Percentiles rank a stretch among this genome's conserved stretches.
Evolutionary conservation across 768 basidiomycete genomes (phyloP).

Genomic region (Psilocybe cubensis): DNA sequence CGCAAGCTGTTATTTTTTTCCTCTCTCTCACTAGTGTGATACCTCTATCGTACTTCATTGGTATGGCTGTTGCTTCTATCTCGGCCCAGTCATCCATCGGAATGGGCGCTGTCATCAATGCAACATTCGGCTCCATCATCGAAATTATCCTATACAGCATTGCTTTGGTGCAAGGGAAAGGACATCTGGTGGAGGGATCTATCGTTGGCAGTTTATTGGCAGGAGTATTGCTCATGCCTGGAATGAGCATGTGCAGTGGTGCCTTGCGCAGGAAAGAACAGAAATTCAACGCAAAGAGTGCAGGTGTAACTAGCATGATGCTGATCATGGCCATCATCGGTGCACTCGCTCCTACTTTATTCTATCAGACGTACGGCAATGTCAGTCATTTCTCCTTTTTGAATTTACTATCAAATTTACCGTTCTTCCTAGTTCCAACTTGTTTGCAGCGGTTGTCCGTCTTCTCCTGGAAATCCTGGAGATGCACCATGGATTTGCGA

Average conservation of each 20-base stretch:
- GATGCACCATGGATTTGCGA: constrained; percentile 81
- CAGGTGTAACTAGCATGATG: constrained; percentile 99
- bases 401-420: not conserved
- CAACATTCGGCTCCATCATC: constrained; percentile 97
- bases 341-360: constrained; percentile 90
- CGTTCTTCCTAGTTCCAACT: constrained; percentile 73
- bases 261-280: constrained; percentile 93
- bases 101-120: constrained; percentile 99
- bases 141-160: constrained; percentile 94
- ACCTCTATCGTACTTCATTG: constrained; percentile 98
- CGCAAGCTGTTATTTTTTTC: constrained; percentile 80
- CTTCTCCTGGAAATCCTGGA: constrained; percentile 35
- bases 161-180: constrained; percentile 89
- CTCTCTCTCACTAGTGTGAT: constrained; percentile 90
- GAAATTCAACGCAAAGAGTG: constrained; percentile 98
- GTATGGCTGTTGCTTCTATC: constrained; percentile 99
- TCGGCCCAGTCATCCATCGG: constrained; percentile 98
- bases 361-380: constrained; percentile 97
- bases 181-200: constrained; percentile 93
- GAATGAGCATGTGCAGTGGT: constrained; percentile 91
- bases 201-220: constrained; percentile 95
- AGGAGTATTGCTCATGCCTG: constrained; percentile 96
- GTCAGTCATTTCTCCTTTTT: constrained; percentile 50
- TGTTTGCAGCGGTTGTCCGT: constrained; percentile 81
- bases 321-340: constrained; percentile 99